Evolutionary conservation across 495 filamentous ascomycete species (phyloP), one percentile per base, ranked within the genome.

Genomic region (Aspergillus haitiensis): DNA sequence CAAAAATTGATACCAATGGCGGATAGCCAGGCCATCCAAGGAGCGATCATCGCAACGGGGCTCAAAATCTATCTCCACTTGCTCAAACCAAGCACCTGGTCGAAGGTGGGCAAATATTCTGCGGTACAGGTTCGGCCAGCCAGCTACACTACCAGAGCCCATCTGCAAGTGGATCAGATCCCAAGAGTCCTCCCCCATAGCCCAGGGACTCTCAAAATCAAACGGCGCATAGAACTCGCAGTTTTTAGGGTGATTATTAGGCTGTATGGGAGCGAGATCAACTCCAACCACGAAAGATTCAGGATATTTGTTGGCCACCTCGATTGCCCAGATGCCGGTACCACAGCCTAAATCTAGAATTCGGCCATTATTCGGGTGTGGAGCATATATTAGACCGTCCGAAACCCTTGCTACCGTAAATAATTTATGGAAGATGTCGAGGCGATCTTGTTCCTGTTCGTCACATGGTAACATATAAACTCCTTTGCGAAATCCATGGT

Each of bases 271-370:
- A 6, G 86, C 85, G 1, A 97, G 80, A 72, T 96, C 93, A 9
- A 91, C 79, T 6, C 90, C 91, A 37, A 85, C 75, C 37, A 95
- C 87, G 71, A 83, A 76, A 10, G 85, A 76, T 39, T 85, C 69
- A 15, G 76, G 77, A 64, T 86, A 88, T 71, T 83, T 83, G 55
- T 84, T 83, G 47, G 89, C 89, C 74, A 97, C 87, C 63, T 94
- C 88, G 65, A 95, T 93, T 18, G 85, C 82, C 93, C 93, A 97
- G 49, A 96, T 93, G 6, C 93, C 92, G 0, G 93, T 96, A 10
- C 93, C 93, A 61, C 88, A 91, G 31, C 93, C 93, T 49, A 96
- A 70, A 69, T 97, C 93, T 21, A 97, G 75, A 40, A 96, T 86
- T 21, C 83, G 72, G 42, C 74, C 75, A 55, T 81, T 72, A 4